These are phyloP conservation scores for Yarrowia divulgata DNA, from an alignment of 805 yeast species.

Conservation along the genomic window DNA sequence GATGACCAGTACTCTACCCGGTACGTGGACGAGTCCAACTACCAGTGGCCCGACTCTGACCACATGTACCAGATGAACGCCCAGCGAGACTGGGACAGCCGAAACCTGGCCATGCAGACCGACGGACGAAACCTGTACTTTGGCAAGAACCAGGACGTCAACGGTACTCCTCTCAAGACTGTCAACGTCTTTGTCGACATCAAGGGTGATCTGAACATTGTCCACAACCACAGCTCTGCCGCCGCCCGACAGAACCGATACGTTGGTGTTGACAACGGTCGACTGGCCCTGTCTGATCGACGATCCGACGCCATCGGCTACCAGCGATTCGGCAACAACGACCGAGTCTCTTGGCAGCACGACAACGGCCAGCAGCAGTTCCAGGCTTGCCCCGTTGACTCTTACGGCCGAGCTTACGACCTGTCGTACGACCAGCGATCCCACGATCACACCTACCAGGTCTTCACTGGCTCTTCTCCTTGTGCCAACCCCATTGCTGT, in stretches of 20 bases:
- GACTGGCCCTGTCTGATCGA: conserved; percentile 23
- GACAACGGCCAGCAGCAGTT: conserved; percentile 29
- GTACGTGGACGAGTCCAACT: conserved; percentile 25
- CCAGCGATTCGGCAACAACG: conserved; percentile 13
- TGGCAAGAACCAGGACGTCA: conserved; percentile 16
- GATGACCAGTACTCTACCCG: conserved; percentile 14
- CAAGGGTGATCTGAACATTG: conserved; percentile 16
- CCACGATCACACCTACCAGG: conserved; percentile 24
- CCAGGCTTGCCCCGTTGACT: conserved; percentile 30
- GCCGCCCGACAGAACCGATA: background rate
- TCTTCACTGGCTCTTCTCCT: conserved; percentile 13
- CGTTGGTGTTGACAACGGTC: conserved; percentile 16
- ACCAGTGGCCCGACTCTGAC: conserved; percentile 30
- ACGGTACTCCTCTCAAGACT: conserved; percentile 21
- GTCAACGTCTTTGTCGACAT: conserved; percentile 29
- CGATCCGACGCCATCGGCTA: conserved; percentile 21
- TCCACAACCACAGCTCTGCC: conserved; percentile 8
- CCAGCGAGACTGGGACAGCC: conserved; percentile 7
- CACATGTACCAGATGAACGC: conserved; percentile 27
- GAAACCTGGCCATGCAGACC: conserved; percentile 28
- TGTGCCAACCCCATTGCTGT: conserved; percentile 29
- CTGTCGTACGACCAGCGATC: conserved; percentile 19
- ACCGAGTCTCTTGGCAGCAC: conserved; percentile 19
- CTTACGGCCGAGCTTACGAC: conserved; percentile 12
- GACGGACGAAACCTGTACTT: conserved; percentile 21